phyloP scores from a whole-genome alignment of 140 eudicot species.

The Senecio squalidus region DNA sequence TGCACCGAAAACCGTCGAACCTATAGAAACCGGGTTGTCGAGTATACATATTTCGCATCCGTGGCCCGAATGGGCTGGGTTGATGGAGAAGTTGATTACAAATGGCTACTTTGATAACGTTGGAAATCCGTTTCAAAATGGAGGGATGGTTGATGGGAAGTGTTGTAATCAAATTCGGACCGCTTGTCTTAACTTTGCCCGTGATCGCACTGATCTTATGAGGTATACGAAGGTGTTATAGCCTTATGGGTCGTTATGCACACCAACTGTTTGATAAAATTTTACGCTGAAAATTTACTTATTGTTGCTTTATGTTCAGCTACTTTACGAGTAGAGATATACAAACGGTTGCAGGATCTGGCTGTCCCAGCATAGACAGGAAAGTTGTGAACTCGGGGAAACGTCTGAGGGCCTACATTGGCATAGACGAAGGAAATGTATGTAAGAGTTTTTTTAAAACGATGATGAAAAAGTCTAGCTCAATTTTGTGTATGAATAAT shows the following conservation, averaged over 20 bases:
- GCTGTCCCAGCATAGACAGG: conserved; percentile 75
- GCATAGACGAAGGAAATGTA: conserved; percentile 76
- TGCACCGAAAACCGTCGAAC: conserved; percentile 4
- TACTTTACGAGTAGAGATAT: conserved; percentile 48
- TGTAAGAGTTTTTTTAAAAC: conserved; percentile 10
- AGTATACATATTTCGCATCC: conserved; percentile 32
- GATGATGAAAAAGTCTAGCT: background rate
- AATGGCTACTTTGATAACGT: conserved; percentile 51
- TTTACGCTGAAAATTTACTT: conserved; percentile 9
- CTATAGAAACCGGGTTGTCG: background rate
- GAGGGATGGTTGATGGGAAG: conserved; percentile 34
- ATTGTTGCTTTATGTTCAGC: conserved; percentile 31
- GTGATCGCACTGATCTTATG: conserved; percentile 52
- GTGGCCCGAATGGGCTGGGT: conserved; percentile 77
- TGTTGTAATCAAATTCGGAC: conserved; percentile 47
- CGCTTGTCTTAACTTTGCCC: conserved; percentile 64
- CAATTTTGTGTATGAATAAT: background rate
- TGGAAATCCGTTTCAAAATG: conserved; percentile 41
- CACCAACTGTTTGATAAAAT: conserved; percentile 38
- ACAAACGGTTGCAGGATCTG: conserved; percentile 49
- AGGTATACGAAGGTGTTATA: conserved; percentile 23
- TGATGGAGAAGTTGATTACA: conserved; percentile 49
- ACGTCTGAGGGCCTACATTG: conserved; percentile 65
- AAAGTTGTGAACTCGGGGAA: conserved; percentile 89
- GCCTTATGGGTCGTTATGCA: background rate